phyloP scores from a whole-genome alignment of 2,329 filamentous ascomycete species.

The Ceratocystis cubensis region DNA sequence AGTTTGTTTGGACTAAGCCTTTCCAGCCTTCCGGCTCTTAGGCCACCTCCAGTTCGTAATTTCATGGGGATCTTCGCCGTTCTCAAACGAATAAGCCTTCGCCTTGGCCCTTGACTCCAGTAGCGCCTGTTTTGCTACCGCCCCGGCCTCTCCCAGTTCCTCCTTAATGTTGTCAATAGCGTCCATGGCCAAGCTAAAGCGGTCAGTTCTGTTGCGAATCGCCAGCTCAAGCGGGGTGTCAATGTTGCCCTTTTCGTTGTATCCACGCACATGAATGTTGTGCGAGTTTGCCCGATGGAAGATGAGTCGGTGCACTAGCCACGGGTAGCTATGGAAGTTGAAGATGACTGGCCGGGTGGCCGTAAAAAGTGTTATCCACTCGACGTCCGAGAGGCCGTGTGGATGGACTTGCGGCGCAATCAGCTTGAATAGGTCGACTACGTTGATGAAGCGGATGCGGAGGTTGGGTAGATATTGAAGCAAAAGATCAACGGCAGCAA shows the following conservation, averaged over 20 bases:
- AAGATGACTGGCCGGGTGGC: constrained; percentile 61
- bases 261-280: constrained; percentile 63
- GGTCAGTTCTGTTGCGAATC: constrained; percentile 64
- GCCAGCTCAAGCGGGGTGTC: constrained; percentile 69
- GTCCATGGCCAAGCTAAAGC: constrained; percentile 64
- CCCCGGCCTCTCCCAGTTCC: constrained; percentile 49
- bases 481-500: constrained; percentile 62
- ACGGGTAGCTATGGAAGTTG: constrained; percentile 77
- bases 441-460: constrained; percentile 68
- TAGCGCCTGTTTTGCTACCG: constrained; percentile 50
- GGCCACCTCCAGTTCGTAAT: constrained; percentile 57
- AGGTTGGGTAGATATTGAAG: constrained; percentile 58
- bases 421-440: constrained; percentile 69
- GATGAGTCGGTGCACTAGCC: constrained; percentile 63
- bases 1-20: no score
- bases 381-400: constrained; percentile 53
- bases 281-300: constrained; percentile 59
- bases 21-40: constrained; percentile 27
- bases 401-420: constrained; percentile 58
- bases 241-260: constrained; percentile 75
- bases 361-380: constrained; percentile 61
- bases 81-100: constrained; percentile 53
- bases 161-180: constrained; percentile 55
- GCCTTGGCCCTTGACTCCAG: constrained; percentile 52
- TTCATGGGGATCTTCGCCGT: constrained; percentile 55